These are phyloP conservation scores for Allium fistulosum DNA, from an alignment of 106 monocot species.

Conservation along the genomic window DNA sequence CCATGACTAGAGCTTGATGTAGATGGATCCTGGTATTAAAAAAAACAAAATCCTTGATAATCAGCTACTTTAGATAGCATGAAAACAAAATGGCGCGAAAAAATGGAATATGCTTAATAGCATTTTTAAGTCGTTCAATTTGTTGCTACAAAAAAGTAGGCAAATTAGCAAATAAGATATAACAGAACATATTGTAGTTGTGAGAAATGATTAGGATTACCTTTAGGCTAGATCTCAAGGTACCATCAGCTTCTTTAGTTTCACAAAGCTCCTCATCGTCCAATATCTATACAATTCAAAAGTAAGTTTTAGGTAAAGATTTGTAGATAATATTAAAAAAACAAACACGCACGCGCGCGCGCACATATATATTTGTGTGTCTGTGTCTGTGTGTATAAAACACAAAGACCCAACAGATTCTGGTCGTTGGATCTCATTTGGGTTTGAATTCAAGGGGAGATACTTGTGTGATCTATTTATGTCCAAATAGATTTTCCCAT, in stretches of 20 bases:
- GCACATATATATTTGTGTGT: not conserved
- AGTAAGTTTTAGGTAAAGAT: not conserved
- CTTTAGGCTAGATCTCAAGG: conserved; percentile 28
- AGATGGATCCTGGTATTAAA: conserved; percentile 32
- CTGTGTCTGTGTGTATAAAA: not conserved
- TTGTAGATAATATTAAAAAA: not conserved
- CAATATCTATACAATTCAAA: conserved; percentile 33
- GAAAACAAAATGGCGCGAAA: not conserved
- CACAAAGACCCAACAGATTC: not conserved
- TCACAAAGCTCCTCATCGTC: conserved; percentile 61
- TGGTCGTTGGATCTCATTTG: too few relatives aligned
- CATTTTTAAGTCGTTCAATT: not conserved
- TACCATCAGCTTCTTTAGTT: conserved; percentile 58
- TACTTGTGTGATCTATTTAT: not conserved
- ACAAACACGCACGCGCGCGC: not conserved
- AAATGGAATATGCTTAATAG: not conserved
- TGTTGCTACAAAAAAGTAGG: not conserved
- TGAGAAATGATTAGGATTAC: conserved; percentile 14
- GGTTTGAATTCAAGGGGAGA: not conserved
- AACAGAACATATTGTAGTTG: not conserved
- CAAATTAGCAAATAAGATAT: conserved; percentile 4
- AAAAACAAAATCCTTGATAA: not conserved
- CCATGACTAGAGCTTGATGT: conserved; percentile 13
- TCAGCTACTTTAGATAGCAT: not conserved
- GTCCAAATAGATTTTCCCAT: too few relatives aligned